These are phyloP conservation scores for Phyllosticta citribraziliensis DNA, from an alignment of 2,329 filamentous ascomycete genomes.

Conservation along the genomic window DNA sequence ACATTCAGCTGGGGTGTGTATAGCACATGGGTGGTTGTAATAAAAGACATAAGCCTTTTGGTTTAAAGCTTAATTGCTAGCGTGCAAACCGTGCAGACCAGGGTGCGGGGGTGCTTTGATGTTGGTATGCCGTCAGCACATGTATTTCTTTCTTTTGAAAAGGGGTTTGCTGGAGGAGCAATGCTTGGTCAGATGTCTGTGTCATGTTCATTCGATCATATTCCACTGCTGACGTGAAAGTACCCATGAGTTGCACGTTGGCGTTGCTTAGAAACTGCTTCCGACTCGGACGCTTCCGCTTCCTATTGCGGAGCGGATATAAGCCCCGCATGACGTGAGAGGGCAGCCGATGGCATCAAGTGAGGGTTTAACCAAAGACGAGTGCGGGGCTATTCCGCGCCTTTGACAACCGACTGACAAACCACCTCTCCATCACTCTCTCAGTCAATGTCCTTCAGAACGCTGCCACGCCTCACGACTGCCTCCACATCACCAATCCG, in stretches of 20 bases:
- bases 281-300: too few relatives aligned
- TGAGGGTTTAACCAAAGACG: neutral
- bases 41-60: neutral
- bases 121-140: too few relatives aligned
- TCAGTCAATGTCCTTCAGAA: neutral
- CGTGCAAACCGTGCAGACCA: neutral
- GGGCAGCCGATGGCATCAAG: neutral
- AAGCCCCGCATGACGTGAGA: constrained; percentile 5
- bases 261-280: too few relatives aligned
- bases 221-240: too few relatives aligned
- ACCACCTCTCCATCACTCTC: neutral
- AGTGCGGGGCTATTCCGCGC: constrained; percentile 7
- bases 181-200: too few relatives aligned
- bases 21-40: neutral
- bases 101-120: too few relatives aligned
- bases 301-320: neutral
- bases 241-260: too few relatives aligned
- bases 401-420: neutral
- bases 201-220: too few relatives aligned
- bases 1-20: neutral
- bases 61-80: neutral
- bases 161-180: too few relatives aligned
- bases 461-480: neutral
- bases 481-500: neutral
- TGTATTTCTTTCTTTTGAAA: too few relatives aligned